These are phyloP conservation scores for Centaurea solstitialis DNA, from an alignment of 129 eudicot species.

Conservation along the genomic window DNA sequence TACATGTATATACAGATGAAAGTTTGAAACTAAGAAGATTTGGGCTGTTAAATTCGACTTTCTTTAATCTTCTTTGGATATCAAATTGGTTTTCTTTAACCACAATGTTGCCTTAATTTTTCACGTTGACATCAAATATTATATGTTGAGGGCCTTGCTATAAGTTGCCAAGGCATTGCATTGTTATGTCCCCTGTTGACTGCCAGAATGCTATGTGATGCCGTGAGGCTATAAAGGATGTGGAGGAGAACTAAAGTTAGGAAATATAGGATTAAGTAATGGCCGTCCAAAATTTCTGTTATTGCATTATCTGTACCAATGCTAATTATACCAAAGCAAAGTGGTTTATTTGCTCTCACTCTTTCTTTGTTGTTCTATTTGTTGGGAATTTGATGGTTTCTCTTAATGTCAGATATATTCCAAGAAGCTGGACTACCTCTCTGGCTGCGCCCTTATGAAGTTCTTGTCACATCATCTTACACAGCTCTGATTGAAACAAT, in stretches of 20 bases:
- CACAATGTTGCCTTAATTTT: not conserved
- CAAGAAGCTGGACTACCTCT: conserved; percentile 99
- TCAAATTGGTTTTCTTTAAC: not conserved
- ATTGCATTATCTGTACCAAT: not conserved
- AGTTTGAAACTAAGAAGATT: not conserved
- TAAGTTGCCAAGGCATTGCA: not conserved
- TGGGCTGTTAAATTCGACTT: not conserved
- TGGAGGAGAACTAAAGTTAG: not conserved
- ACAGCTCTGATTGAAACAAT: conserved; percentile 98
- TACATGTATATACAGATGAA: not conserved
- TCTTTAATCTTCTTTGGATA: not conserved
- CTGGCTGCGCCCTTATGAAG: conserved; percentile 99
- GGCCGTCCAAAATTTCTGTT: not conserved
- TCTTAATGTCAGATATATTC: conserved; percentile 76
- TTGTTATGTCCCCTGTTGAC: too few relatives aligned
- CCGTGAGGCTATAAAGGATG: not conserved
- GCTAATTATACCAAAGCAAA: not conserved
- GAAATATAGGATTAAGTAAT: not conserved
- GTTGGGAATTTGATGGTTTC: conserved; percentile 19
- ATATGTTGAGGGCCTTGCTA: not conserved
- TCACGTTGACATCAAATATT: not conserved
- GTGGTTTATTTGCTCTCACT: not conserved
- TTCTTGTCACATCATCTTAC: conserved; percentile 96
- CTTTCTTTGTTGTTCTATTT: conserved; percentile 7
- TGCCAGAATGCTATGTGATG: not conserved